Evolutionary conservation across 2,329 filamentous ascomycete genomes (phyloP), one percentile per base, ranked within the genome.

Genomic region (Juglanconis sp.): DNA sequence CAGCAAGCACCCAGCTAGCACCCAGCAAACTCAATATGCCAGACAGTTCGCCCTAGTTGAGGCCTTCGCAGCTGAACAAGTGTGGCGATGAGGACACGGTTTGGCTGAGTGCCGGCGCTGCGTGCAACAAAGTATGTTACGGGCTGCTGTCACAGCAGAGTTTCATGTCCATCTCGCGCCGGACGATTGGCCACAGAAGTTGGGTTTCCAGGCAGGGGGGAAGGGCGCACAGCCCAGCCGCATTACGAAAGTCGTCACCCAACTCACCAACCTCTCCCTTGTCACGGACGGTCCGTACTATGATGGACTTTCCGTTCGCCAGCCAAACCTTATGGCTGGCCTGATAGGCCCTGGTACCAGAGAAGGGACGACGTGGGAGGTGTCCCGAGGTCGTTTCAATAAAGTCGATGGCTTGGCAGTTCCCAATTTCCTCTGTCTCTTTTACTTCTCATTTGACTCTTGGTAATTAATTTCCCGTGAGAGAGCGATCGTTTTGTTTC

Each of bases 141-240:
- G 48, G 58, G 60, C 53, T 36, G 13, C 51, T 52, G 60, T 62
- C 60, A 48, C 60, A 62, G 57, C 53, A 54, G 30, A 47, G 60
- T 62, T 62, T 62, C 60, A 62, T 36, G 50, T 57, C 52, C 17
- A 49, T 60, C 56, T 56, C 60, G 60, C 49, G 56, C 56, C 56
- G 46, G 17, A 17, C 42, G 51, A 44, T 42, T 42, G 36, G 51
- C 24, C 17, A 24, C 40, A 13, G 17, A 10, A 15, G 3, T 30
- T 9, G 42, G 53, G 47, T 47, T 48, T 32, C 32, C 24, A 11
- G 24, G 32, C 10, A 44, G 30, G 52, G 5, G 9, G 9, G 38
- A 15, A 24, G n/a, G 49, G 32, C 51, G 58, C 58, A 60, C 58
- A 48, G 51, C 57, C 57, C 57, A 34, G 35, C 50, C 24, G 46